Percentiles rank a stretch among this genome's conserved stretches.
Conservation (phyloP, 2,329 filamentous ascomycete species). For the Arthrinium phaeospermum region DNA sequence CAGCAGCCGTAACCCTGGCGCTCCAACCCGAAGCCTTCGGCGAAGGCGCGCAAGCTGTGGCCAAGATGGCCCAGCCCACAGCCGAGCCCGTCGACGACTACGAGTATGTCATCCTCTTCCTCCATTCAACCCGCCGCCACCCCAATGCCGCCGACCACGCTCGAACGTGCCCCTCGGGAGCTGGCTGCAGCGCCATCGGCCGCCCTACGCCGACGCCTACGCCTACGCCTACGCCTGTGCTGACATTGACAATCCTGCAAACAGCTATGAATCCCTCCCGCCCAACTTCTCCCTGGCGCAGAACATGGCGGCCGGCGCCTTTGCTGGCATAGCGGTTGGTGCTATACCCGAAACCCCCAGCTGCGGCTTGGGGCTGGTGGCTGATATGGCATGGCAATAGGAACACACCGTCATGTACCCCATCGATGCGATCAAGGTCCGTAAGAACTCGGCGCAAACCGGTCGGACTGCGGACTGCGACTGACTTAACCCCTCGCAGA, state of each 20-base stretch:
- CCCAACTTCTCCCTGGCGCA: slow-evolving; percentile 92
- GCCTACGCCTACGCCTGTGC: slow-evolving; percentile 19
- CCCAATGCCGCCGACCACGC: neutral
- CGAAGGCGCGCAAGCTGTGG: slow-evolving; percentile 70
- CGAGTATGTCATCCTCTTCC: slow-evolving; percentile 56
- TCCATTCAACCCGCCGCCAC: neutral
- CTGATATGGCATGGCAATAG: slow-evolving; percentile 51
- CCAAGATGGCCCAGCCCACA: slow-evolving; percentile 72
- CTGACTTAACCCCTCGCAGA: slow-evolving; percentile 59
- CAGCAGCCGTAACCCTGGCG: slow-evolving; percentile 62
- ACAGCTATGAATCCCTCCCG: slow-evolving; percentile 87
- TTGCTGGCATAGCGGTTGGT: slow-evolving; percentile 91
- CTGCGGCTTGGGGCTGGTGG: neutral
- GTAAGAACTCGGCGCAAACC: slow-evolving; percentile 23
- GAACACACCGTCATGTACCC: slow-evolving; percentile 99
- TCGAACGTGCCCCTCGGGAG: neutral
- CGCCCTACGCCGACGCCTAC: neutral
- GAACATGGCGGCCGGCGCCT: slow-evolving; percentile 96
- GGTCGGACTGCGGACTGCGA: slow-evolving; percentile 25
- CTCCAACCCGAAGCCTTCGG: slow-evolving; percentile 66
- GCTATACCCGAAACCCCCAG: neutral
- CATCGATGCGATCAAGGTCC: slow-evolving; percentile 94
- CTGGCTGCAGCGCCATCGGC: neutral
- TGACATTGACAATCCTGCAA: slow-evolving; percentile 27
- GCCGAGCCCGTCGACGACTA: slow-evolving; percentile 69